Percentiles rank a stretch among this genome's conserved stretches.
These are phyloP conservation scores for Xylariales sp. DNA, from an alignment of 2,329 filamentous ascomycete genomes.

Conservation along the genomic window DNA sequence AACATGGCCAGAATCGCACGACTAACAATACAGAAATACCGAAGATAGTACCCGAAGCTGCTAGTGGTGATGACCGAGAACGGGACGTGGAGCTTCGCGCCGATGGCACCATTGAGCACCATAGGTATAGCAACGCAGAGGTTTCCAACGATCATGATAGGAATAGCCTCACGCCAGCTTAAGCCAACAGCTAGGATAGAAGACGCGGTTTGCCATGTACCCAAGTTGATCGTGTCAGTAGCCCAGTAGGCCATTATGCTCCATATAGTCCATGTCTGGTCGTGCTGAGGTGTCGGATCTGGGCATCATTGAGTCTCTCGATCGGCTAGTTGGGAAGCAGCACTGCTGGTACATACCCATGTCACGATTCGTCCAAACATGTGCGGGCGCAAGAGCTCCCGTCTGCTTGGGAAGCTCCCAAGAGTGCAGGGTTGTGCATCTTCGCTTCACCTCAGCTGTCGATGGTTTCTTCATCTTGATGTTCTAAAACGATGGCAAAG, in stretches of 20 bases:
- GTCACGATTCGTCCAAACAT: constrained; percentile 35
- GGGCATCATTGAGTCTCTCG: constrained; percentile 14
- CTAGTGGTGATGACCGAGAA: constrained; percentile 41
- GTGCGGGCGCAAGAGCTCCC: constrained; percentile 38
- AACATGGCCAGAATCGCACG: constrained; percentile 42
- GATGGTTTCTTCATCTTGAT: constrained; percentile 1
- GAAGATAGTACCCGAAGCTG: constrained; percentile 42
- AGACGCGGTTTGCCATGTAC: constrained; percentile 30
- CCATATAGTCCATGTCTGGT: constrained; percentile 33
- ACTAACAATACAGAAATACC: constrained; percentile 33
- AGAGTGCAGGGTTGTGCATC: constrained; percentile 31
- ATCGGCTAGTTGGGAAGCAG: neutral
- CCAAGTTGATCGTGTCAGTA: constrained; percentile 30
- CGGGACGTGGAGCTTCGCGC: constrained; percentile 41
- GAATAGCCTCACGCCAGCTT: constrained; percentile 30
- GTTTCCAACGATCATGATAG: constrained; percentile 51
- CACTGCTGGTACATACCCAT: constrained; percentile 28
- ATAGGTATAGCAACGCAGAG: constrained; percentile 52
- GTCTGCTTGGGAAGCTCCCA: constrained; percentile 46
- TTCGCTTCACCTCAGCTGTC: neutral
- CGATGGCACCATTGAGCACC: constrained; percentile 44
- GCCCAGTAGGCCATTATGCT: constrained; percentile 33
- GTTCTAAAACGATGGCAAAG: neutral
- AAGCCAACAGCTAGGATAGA: constrained; percentile 30
- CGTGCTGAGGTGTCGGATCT: constrained; percentile 31